phyloP scores from a whole-genome alignment of 768 basidiomycete species.

The Mycena epipterygia region DNA sequence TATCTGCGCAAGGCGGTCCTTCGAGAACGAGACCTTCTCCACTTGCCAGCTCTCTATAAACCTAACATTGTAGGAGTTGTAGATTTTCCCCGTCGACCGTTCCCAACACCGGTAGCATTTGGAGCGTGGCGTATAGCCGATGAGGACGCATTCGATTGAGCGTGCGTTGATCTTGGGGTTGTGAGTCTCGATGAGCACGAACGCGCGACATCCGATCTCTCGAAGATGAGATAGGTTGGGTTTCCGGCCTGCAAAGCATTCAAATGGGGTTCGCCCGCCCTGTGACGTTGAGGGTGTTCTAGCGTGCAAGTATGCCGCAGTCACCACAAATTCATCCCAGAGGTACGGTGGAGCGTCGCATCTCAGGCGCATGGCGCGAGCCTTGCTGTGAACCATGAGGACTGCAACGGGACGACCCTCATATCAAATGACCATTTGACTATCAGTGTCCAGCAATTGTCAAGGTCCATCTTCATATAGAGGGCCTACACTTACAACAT shows the following conservation, averaged over 20 bases:
- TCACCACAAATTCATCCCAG: constrained; percentile 38
- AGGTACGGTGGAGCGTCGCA: constrained; percentile 22
- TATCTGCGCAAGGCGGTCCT: background rate
- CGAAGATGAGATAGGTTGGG: constrained; percentile 21
- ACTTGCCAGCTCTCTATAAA: background rate
- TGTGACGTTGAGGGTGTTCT: constrained; percentile 27
- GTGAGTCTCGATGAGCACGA: constrained; percentile 27
- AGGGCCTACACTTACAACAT: too few species aligned
- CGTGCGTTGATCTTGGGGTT: constrained; percentile 38
- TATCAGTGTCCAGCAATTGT: too few species aligned
- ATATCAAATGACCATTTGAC: too few species aligned
- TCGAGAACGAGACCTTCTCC: background rate
- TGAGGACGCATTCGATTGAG: constrained; percentile 34
- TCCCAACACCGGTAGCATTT: constrained; percentile 43
- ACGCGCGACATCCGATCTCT: constrained; percentile 37
- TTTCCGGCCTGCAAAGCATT: constrained; percentile 30
- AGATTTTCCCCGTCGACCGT: constrained; percentile 7
- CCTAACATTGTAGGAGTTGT: background rate
- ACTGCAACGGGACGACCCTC: too few species aligned
- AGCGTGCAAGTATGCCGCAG: constrained; percentile 37
- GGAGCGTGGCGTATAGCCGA: constrained; percentile 32
- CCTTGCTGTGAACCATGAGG: constrained; percentile 21
- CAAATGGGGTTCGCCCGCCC: constrained; percentile 25
- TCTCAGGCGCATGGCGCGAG: constrained; percentile 16
- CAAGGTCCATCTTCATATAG: too few species aligned